Evolutionary conservation across 1,284 basidiomycete species (phyloP).

Genomic region (Tilletia indica): DNA sequence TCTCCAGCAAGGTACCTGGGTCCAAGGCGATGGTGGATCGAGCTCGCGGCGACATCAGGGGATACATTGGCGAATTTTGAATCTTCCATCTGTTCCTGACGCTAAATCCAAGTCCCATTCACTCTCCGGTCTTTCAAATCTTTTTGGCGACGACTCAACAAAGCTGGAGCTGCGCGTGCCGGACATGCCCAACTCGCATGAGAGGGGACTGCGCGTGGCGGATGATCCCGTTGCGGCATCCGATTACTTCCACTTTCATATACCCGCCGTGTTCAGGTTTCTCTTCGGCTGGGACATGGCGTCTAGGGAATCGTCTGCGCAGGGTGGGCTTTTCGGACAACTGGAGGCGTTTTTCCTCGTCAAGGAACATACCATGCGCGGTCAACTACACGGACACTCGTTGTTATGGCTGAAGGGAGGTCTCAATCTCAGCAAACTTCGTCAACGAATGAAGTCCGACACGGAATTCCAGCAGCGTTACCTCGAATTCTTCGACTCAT

Average conservation of each 20-base stretch:
- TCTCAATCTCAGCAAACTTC: background rate
- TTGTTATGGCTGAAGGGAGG: background rate
- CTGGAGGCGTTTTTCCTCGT: background rate
- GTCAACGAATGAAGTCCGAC: background rate
- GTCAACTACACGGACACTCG: background rate
- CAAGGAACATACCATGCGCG: background rate
- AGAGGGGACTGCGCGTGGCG: too few relatives aligned
- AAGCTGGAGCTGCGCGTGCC: too few relatives aligned
- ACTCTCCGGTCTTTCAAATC: background rate
- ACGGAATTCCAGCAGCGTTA: background rate
- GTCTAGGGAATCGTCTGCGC: background rate
- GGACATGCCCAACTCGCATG: too few relatives aligned
- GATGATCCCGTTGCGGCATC: too few relatives aligned
- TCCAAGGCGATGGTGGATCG: background rate
- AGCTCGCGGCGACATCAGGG: background rate
- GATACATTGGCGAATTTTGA: background rate
- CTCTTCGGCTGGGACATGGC: background rate
- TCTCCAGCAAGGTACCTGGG: background rate
- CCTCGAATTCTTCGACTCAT: background rate
- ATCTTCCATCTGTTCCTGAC: constrained; percentile 3
- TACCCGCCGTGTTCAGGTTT: too few relatives aligned
- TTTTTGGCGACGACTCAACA: too few relatives aligned
- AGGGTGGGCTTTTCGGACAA: background rate
- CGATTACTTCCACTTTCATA: too few relatives aligned
- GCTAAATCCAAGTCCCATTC: background rate